phyloP scores from a whole-genome alignment of 805 yeast species.

The Lachancea cidri region DNA sequence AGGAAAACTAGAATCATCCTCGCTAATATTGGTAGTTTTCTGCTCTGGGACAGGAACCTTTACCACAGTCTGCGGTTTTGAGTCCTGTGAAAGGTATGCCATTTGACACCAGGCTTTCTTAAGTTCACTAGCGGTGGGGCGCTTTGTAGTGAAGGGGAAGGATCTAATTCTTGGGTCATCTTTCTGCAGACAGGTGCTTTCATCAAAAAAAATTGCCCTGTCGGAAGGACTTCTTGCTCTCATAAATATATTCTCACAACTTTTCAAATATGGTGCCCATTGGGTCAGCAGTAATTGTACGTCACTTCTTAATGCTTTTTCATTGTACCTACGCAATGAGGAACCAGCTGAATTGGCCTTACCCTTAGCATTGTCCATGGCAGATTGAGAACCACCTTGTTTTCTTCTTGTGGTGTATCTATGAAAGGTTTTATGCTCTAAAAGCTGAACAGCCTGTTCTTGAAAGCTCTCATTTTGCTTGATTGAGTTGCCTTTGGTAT shows the following conservation, averaged over 20 bases:
- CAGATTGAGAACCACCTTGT: conserved; percentile 96
- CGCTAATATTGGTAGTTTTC: conserved; percentile 28
- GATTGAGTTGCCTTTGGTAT: conserved; percentile 51
- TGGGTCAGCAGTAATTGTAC: conserved; percentile 58
- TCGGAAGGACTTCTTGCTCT: conserved; percentile 75
- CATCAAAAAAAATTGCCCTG: conserved; percentile 58
- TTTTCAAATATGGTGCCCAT: conserved; percentile 59
- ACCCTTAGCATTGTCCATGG: conserved; percentile 87
- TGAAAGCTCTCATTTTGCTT: conserved; percentile 44
- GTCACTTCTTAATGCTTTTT: conserved; percentile 73
- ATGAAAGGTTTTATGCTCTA: conserved; percentile 83
- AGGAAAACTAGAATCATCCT: conserved; percentile 17
- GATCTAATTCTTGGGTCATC: conserved; percentile 59
- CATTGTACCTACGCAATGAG: conserved; percentile 81
- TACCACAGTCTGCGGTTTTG: conserved; percentile 39
- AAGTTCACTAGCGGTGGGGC: conserved; percentile 80
- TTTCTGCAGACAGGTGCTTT: conserved; percentile 45
- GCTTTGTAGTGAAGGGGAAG: conserved; percentile 84
- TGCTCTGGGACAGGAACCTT: conserved; percentile 13
- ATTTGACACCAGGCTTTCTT: conserved; percentile 80
- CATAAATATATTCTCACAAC: conserved; percentile 67
- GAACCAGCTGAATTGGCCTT: conserved; percentile 97
- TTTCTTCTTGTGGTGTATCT: conserved; percentile 93
- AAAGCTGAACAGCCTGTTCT: conserved; percentile 58
- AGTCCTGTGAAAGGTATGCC: conserved; percentile 50